Conservation (phyloP, 768 basidiomycete species). For the Trametes villosa region DNA sequence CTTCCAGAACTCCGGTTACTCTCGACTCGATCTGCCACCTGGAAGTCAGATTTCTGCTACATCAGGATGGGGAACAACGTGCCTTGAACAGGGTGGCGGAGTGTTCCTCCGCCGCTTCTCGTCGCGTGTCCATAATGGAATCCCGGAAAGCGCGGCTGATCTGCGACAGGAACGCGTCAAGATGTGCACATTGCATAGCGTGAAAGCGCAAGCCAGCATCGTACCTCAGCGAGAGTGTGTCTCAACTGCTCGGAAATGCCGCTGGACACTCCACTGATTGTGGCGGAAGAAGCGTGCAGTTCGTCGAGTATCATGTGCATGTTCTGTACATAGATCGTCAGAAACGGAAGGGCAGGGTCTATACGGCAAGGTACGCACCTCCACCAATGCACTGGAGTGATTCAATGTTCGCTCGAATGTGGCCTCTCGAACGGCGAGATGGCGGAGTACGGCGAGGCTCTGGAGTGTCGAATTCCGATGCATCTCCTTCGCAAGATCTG, state of each 20-base stretch:
- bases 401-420: conserved; percentile 32
- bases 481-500: conserved; percentile 66
- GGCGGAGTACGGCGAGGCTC: conserved; percentile 52
- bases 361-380: conserved; percentile 14
- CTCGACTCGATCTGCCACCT: neutral
- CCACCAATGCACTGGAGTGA: conserved; percentile 32
- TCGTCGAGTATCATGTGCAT: conserved; percentile 7
- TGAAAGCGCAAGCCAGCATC: too few species aligned
- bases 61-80: neutral
- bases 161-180: neutral
- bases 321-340: conserved; percentile 4
- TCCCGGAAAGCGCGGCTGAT: neutral
- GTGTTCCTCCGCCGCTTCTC: neutral
- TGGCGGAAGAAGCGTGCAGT: conserved; percentile 14
- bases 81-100: neutral
- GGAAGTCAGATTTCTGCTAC: neutral
- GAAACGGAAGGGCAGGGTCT: neutral
- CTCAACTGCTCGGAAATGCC: neutral
- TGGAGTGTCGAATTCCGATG: conserved; percentile 70
- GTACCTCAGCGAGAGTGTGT: conserved; percentile 8
- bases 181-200: neutral
- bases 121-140: neutral
- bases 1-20: neutral
- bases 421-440: conserved; percentile 51
- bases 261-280: neutral